Conservation (phyloP, 2,329 filamentous ascomycete genomes). For the Exophiala spinifera region DNA sequence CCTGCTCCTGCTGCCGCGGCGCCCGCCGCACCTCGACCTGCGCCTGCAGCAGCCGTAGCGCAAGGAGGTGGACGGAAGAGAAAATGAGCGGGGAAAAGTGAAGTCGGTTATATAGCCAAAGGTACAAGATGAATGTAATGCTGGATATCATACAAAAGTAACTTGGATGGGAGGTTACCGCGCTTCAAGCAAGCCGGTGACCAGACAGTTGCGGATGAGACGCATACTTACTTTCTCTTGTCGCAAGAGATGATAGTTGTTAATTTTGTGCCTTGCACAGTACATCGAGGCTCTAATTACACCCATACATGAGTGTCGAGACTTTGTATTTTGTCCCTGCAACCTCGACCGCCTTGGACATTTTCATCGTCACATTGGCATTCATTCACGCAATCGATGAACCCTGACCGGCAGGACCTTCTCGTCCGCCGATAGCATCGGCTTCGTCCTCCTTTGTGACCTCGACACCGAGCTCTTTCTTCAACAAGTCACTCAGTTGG, state of each 20-base stretch:
- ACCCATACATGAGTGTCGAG: no score
- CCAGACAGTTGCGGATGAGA: neutral
- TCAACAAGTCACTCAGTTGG: slow-evolving; percentile 68
- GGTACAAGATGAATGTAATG: neutral
- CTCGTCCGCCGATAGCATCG: slow-evolving; percentile 12
- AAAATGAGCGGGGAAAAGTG: slow-evolving; percentile 16
- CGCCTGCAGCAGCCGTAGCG: slow-evolving; percentile 8
- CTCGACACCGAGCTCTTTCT: slow-evolving; percentile 71
- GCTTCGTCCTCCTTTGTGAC: slow-evolving; percentile 37
- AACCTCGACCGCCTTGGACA: no score
- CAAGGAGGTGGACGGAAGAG: slow-evolving; percentile 26
- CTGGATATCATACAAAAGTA: neutral
- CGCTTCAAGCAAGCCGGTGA: neutral
- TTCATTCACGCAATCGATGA: slow-evolving; percentile 3
- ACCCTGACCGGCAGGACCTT: slow-evolving; percentile 18
- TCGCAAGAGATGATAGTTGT: neutral
- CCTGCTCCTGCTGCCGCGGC: slow-evolving; percentile 2
- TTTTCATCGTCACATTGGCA: neutral
- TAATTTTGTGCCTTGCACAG: no score
- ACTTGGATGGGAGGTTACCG: neutral
- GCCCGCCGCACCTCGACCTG: slow-evolving; percentile 10
- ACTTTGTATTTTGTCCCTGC: no score
- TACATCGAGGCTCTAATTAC: no score
- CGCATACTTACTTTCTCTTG: neutral
- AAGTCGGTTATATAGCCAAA: neutral